Conservation (phyloP, 2,329 filamentous ascomycete species). For the Capronia epimyces region DNA sequence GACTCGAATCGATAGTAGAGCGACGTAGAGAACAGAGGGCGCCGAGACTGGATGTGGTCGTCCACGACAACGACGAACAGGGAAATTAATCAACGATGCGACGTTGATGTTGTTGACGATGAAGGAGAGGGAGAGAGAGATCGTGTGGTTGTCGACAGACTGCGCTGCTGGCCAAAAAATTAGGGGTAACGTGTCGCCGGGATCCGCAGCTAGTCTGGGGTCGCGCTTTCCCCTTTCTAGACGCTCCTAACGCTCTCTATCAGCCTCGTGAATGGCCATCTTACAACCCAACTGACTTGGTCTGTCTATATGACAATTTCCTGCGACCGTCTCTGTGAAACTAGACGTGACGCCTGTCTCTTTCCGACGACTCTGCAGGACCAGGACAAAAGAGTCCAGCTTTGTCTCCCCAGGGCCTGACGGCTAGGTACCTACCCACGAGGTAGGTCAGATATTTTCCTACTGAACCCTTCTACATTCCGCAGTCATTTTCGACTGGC, state of each 20-base stretch:
- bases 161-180: slow-evolving; percentile 6
- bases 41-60: slow-evolving; percentile 1
- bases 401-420: background rate
- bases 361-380: background rate
- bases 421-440: slow-evolving; percentile 14
- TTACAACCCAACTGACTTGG: background rate
- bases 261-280: background rate
- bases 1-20: background rate
- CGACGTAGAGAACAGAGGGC: background rate
- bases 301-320: too few relatives aligned
- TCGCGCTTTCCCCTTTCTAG: slow-evolving; percentile 22
- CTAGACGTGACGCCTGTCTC: background rate
- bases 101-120: slow-evolving; percentile 2
- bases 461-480: slow-evolving; percentile 11
- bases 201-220: slow-evolving; percentile 14
- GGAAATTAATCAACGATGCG: background rate
- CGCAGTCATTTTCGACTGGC: slow-evolving; percentile 2
- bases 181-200: slow-evolving; percentile 17
- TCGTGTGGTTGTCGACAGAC: background rate
- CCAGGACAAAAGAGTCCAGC: background rate
- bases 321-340: background rate
- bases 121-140: background rate
- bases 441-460: slow-evolving; percentile 18
- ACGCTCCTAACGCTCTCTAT: background rate
- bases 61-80: background rate